Base-by-base conservation (phyloP, 2,329 filamentous ascomycete species). In the Trichoderma sp. region DNA sequence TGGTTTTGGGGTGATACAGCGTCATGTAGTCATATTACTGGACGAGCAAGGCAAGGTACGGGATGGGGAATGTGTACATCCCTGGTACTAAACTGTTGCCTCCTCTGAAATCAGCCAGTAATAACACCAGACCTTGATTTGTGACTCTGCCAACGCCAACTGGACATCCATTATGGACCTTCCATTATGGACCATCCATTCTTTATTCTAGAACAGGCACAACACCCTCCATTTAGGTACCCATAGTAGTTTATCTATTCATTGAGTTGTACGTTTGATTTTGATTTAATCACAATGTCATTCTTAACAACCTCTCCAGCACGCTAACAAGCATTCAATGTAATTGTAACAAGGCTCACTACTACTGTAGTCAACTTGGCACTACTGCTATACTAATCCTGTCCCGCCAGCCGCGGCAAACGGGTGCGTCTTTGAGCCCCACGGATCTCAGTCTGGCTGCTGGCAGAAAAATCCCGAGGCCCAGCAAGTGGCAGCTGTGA, bases 401-500 rank as follows among this genome's bases (percentile, higher is more conserved):
- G 51, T 57, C 64, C 64, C 51, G 57, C 64, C 64, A 39, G 30
- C 64, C 64, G 34, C 64, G 32, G 18, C 12, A 67, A 26, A 36
- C 28, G 47, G 43, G 39, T 51, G 34, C 32, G 18, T 53, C 30
- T 14, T n/a, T 18, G 32, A 47, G n/a, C 64, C 64, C 64, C 64
- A 67, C 51, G 64, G 64, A 67, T 21, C 64, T 56, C 51, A 57
- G 24, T 12, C 64, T 67, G 64, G 64, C 51, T 28, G 32, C 18
- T 26, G 15, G 28, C 18, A 21, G 15, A 28, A 43, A 28, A 67
- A 58, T 28, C 34, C 51, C 51, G 21, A 51, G 56, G 64, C 6
- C 32, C 64, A 21, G 51, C 51, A 36, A 34, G 64, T 28, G 28
- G 26, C 26, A 39, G 36, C 36, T 47, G 12, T 24, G 62, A 11